A percentile compares a stretch with the other conserved stretches of the same genome.
Conservation (phyloP, 2,329 filamentous ascomycete species). For the Ceratocystis cubensis region DNA sequence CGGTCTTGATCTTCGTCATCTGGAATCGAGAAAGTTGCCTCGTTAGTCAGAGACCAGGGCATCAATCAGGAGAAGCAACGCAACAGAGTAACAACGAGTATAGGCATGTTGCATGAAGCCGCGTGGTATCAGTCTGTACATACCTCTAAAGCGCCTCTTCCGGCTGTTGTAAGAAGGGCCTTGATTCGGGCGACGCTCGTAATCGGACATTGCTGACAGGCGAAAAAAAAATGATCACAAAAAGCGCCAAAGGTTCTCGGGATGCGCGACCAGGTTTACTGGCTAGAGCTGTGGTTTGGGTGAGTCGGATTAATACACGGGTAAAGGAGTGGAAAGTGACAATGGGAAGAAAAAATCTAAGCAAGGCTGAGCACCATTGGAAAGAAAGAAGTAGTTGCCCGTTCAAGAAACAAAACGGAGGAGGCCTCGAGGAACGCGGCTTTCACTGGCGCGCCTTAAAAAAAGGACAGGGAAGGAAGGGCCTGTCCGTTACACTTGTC, state of each 20-base stretch:
- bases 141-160: conserved; percentile 73
- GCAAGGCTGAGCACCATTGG: conserved; percentile 20
- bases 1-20: conserved; percentile 59
- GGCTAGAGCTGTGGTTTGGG: not conserved
- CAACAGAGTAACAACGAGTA: too few relatives aligned
- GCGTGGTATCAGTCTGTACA: not conserved
- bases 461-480: conserved; percentile 6
- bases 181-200: conserved; percentile 42
- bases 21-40: conserved; percentile 21
- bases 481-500: not conserved
- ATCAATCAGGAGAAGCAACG: not conserved
- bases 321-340: not conserved
- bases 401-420: conserved; percentile 3
- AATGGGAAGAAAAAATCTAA: not conserved
- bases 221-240: not conserved
- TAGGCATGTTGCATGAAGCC: too few relatives aligned
- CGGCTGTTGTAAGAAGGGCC: conserved; percentile 42
- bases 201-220: conserved; percentile 38
- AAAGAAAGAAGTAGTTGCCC: conserved; percentile 16
- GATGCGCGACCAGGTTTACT: not conserved
- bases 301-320: not conserved
- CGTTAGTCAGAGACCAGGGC: not conserved
- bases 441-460: conserved; percentile 8
- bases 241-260: not conserved
- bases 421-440: conserved; percentile 15